Base-by-base conservation (phyloP, 2,329 filamentous ascomycete species). In the Phoma sp. region DNA sequence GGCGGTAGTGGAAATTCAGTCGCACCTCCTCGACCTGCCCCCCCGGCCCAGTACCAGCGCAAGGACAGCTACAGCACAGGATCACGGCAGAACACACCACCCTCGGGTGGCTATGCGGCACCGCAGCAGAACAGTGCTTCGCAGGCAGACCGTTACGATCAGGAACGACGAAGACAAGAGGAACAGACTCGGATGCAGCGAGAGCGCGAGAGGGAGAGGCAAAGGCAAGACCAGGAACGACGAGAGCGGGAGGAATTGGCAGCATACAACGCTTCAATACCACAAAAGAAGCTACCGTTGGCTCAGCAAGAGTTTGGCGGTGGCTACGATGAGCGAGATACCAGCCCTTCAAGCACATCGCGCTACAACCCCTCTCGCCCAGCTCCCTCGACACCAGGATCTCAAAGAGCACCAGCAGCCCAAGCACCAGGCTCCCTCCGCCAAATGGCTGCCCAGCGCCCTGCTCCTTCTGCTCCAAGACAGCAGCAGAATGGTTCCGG, bases 301-400 rank as follows among this genome's bases (percentile, higher is more conserved):
- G 92, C 93, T 26, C 91, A 98, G 74, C 93, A 97, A 76, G 95
- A 98, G 74, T 79, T 98, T 63, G 91, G 91, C 52, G 89, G 86
- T 57, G 78, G 81, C 37, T 81, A 81, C 53, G 74, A 79, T 64
- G 59, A 72, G 29, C 66, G 77, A 54, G 80, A 79, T 56, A 59
- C 73, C n/a, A 78, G 76, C 48, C 76, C 76, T 18, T 75, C 80
- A 17, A 72, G 83, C 12, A 75, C 81, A 39, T 75, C 81, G 65
- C 86, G 92, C 57, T 98, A 92, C 76, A 96, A 96, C 73, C 92
- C 93, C 4, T 87, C 87, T 47, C 85, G 93, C 68, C 89, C 91
- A 32, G 89, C 93, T 42, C 93, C 93, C n/a, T 84, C 89, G 4
- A 89, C 91, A 4, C 92, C 92, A 42, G 46, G 45, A n/a, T 33